Percentiles rank a stretch among this genome's conserved stretches.
phyloP scores from a whole-genome alignment of 345 rosid genomes.

The Acer negundo region DNA sequence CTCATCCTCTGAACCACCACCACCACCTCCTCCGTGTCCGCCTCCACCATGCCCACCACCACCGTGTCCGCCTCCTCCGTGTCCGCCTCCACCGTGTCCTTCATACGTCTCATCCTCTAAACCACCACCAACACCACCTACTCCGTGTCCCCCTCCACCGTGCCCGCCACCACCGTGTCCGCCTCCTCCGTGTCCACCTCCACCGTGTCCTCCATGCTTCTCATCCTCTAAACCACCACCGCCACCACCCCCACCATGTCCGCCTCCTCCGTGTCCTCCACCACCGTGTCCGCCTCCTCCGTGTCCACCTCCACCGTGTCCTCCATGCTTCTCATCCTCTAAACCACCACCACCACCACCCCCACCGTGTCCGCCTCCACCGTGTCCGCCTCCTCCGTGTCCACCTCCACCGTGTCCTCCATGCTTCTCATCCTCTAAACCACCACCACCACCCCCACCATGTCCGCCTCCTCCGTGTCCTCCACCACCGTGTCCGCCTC shows the following conservation, averaged over 20 bases:
- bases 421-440: not conserved
- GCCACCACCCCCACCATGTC: not conserved
- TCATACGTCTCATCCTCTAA: no score
- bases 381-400: not conserved
- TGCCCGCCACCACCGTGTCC: not conserved
- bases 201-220: not conserved
- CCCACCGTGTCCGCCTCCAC: not conserved
- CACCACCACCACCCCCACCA: not conserved
- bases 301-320: not conserved
- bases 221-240: not conserved
- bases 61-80: not conserved
- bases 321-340: not conserved
- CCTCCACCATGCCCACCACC: not conserved
- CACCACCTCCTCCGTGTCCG: not conserved
- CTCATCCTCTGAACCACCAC: not conserved
- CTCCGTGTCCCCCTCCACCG: no score
- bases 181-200: not conserved
- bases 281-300: not conserved
- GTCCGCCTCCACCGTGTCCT: conserved; percentile 1
- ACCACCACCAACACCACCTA: no score
- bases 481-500: not conserved
- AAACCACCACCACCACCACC: not conserved
- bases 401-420: not conserved
- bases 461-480: not conserved
- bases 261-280: not conserved